These are phyloP conservation scores for Penicillium bialowiezense DNA, from an alignment of 495 filamentous ascomycete genomes.

Conservation along the genomic window DNA sequence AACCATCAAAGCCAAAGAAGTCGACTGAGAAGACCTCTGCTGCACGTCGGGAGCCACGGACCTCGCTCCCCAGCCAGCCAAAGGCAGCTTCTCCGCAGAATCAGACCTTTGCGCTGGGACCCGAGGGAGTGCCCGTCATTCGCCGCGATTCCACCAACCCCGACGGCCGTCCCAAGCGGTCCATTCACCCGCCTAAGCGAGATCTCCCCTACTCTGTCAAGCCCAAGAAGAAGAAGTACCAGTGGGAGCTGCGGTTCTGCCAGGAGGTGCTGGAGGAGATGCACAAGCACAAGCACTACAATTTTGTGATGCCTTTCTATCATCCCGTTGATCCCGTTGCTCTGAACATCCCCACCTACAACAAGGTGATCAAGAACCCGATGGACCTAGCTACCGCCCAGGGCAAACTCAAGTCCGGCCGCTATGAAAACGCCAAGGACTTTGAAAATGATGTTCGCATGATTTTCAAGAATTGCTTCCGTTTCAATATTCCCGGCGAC, in stretches of 20 bases:
- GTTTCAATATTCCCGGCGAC: constrained; percentile 84
- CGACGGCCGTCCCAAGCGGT: constrained; percentile 83
- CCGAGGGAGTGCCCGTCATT: constrained; percentile 85
- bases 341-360: constrained; percentile 89
- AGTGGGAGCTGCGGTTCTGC: constrained; percentile 86
- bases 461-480: constrained; percentile 86
- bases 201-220: constrained; percentile 83
- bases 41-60: constrained; percentile 52
- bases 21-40: constrained; percentile 46
- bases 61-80: constrained; percentile 36
- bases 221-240: constrained; percentile 88
- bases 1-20: constrained; percentile 64
- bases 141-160: constrained; percentile 78
- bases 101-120: constrained; percentile 75
- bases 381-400: constrained; percentile 87
- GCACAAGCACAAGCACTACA: constrained; percentile 66
- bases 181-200: constrained; percentile 88
- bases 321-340: constrained; percentile 89
- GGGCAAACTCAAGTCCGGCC: constrained; percentile 72
- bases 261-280: constrained; percentile 77
- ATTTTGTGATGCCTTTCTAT: constrained; percentile 67
- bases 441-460: constrained; percentile 78
- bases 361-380: constrained; percentile 88
- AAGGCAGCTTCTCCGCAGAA: constrained; percentile 49
- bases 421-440: constrained; percentile 79